Conservation (phyloP, 1,284 basidiomycete genomes). For the Trichosporon faecale region DNA sequence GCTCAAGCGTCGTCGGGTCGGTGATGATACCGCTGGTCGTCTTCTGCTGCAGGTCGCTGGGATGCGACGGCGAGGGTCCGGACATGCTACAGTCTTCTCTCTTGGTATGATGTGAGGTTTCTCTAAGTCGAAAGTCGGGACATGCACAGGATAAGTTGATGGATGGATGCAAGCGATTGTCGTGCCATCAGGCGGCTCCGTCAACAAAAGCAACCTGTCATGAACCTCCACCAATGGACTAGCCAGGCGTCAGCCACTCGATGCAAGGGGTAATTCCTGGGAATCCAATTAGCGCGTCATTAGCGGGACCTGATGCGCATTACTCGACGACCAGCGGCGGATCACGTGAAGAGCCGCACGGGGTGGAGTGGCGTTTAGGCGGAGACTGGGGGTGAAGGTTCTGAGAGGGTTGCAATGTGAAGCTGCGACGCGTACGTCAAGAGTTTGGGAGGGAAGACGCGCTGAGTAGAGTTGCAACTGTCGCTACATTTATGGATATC, state of each 20-base stretch:
- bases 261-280: neutral
- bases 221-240: neutral
- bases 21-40: slow-evolving; percentile 74
- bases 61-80: neutral
- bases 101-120: neutral
- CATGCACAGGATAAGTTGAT: neutral
- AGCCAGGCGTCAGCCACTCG: too few species aligned
- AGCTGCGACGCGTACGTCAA: neutral
- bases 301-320: neutral
- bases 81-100: neutral
- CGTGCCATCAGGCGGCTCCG: neutral
- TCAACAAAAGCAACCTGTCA: neutral
- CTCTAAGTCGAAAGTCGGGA: neutral
- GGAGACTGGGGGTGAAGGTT: neutral
- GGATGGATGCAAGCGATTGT: neutral
- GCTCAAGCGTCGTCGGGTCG: slow-evolving; percentile 75
- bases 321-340: neutral
- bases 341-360: neutral
- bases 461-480: neutral
- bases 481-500: neutral
- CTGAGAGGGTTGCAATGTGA: neutral
- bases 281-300: neutral
- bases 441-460: neutral
- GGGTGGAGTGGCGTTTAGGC: neutral
- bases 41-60: slow-evolving; percentile 54